Evolutionary conservation across 2,329 filamentous ascomycete species (phyloP).

Genomic region (Fusarium begoniae): DNA sequence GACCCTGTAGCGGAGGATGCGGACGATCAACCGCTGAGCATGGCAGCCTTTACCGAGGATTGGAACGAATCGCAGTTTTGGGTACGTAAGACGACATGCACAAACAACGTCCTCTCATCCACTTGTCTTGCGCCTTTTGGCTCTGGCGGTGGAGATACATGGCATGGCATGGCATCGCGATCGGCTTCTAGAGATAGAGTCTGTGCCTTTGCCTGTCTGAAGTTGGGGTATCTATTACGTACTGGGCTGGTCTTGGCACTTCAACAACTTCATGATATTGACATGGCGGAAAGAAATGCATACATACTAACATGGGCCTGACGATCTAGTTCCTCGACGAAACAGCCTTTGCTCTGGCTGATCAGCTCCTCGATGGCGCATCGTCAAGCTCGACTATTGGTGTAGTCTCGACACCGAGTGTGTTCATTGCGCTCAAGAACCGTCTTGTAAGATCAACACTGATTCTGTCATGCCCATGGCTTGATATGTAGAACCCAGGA

Average conservation of each 20-base stretch:
- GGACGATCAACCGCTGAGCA: constrained; percentile 59
- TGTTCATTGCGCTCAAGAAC: constrained; percentile 80
- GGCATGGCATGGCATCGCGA: constrained; percentile 33
- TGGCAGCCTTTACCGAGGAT: constrained; percentile 80
- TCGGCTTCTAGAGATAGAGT: constrained; percentile 20
- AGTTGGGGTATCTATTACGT: constrained; percentile 36
- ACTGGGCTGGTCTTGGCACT: constrained; percentile 20
- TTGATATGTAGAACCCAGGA: background rate
- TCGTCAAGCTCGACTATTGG: constrained; percentile 68
- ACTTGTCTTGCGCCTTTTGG: constrained; percentile 8
- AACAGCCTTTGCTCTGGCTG: constrained; percentile 71
- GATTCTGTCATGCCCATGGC: background rate
- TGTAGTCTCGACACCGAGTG: constrained; percentile 78
- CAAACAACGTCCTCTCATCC: background rate
- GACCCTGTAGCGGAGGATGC: constrained; percentile 51
- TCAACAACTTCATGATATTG: constrained; percentile 38
- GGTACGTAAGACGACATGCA: constrained; percentile 57
- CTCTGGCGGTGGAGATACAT: constrained; percentile 31
- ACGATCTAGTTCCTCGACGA: constrained; percentile 72
- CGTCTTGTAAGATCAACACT: constrained; percentile 54
- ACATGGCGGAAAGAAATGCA: background rate
- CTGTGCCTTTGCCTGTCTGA: constrained; percentile 1
- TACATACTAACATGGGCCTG: constrained; percentile 14
- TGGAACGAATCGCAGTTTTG: constrained; percentile 89
- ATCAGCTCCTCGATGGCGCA: constrained; percentile 70